These are phyloP conservation scores for Chaetomiaceae sp. DNA, from an alignment of 2,329 filamentous ascomycete genomes.

Conservation along the genomic window DNA sequence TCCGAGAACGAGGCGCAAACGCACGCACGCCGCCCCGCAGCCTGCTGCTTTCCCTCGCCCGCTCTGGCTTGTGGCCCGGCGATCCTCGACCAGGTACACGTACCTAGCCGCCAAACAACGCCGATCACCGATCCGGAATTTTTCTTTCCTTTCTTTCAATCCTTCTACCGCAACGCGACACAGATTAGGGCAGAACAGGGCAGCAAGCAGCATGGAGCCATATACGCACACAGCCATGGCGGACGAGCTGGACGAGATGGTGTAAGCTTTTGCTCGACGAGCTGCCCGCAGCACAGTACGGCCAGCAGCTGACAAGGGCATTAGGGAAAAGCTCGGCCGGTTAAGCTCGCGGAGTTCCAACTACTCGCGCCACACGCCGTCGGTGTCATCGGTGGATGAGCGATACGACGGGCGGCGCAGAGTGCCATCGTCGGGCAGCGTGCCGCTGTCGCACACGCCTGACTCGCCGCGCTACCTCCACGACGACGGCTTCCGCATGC, in stretches of 20 bases:
- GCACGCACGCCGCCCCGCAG: too few relatives aligned
- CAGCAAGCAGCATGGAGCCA: constrained; percentile 3
- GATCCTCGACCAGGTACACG: neutral
- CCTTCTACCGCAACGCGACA: too few relatives aligned
- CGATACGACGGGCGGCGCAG: constrained; percentile 11
- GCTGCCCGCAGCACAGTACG: neutral
- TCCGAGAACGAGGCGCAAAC: too few relatives aligned
- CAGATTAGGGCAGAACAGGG: too few relatives aligned
- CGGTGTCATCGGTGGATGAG: constrained; percentile 14
- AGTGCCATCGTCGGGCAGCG: constrained; percentile 5
- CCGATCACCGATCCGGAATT: neutral
- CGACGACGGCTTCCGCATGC: constrained; percentile 12
- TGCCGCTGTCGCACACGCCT: constrained; percentile 10
- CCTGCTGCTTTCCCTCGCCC: too few relatives aligned
- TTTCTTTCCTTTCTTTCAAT: too few relatives aligned
- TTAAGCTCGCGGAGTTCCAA: constrained; percentile 4
- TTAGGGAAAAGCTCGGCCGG: constrained; percentile 5
- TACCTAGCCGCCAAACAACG: too few relatives aligned
- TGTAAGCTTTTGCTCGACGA: constrained; percentile 6
- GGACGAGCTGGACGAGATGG: constrained; percentile 12
- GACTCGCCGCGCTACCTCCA: constrained; percentile 12
- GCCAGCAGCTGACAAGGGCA: constrained; percentile 1
- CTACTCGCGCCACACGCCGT: constrained; percentile 5
- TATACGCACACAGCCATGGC: neutral
- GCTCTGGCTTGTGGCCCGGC: neutral